phyloP scores from a whole-genome alignment of 2,329 filamentous ascomycete genomes.

The Exophiala aquamarina region DNA sequence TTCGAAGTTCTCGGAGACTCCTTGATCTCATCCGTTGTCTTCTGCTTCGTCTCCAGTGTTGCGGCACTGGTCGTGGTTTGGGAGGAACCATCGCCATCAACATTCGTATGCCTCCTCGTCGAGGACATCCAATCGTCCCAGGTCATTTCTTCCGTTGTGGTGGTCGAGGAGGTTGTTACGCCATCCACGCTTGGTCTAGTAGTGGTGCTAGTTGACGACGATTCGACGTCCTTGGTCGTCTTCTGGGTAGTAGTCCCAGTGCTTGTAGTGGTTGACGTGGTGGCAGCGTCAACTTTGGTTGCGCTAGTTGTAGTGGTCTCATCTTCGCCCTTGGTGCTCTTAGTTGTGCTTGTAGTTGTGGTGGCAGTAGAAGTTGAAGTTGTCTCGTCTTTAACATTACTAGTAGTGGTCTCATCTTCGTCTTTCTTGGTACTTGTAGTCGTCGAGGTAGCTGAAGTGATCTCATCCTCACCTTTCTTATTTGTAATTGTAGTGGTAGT shows the following conservation, averaged over 20 bases:
- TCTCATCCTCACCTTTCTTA: not conserved
- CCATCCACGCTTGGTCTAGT: constrained; percentile 3
- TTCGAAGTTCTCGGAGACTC: too few relatives aligned
- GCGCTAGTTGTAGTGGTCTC: constrained; percentile 1
- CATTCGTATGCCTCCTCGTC: not conserved
- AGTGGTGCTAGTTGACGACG: constrained; percentile 2
- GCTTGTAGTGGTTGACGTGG: not conserved
- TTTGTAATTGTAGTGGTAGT: constrained; percentile 3
- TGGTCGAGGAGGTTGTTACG: not conserved
- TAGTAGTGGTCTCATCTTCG: not conserved
- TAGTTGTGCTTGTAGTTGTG: not conserved
- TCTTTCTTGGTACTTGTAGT: not conserved
- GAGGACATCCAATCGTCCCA: constrained; percentile 5
- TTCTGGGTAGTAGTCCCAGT: constrained; percentile 5
- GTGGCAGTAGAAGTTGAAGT: not conserved
- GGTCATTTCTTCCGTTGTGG: not conserved
- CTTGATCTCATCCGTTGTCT: too few relatives aligned
- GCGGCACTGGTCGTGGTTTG: not conserved
- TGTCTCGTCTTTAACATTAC: not conserved
- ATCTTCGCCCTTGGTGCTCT: not conserved
- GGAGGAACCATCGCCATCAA: too few relatives aligned
- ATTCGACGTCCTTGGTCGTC: constrained; percentile 3
- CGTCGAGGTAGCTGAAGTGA: not conserved
- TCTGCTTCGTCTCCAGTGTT: not conserved
- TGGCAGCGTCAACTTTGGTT: not conserved